Base-by-base conservation (phyloP, 176 grass and related monocot species). In the Urochloa ruziziensis region DNA sequence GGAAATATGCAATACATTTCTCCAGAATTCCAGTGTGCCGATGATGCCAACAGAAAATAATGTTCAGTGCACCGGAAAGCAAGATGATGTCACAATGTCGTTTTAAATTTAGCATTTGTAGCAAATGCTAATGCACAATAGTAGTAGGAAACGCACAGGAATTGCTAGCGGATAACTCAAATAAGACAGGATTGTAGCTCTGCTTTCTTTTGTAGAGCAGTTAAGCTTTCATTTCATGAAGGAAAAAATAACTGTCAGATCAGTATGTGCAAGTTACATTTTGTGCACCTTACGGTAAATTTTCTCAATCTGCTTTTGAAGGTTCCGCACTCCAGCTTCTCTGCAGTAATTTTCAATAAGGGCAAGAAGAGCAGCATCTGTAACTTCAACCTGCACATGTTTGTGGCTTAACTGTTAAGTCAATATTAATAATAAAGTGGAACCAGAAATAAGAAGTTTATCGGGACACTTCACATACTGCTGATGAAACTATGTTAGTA, bases 241-340 rank as follows among this genome's bases (percentile, higher is more conserved):
- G 57, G 8, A 65, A 76, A 32, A 85, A 39, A 35, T 18, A 63
- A 61, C 2, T 77, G 67, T 67, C 61, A 88, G 19, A 78, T 85
- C 23, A 85, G 84, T 70, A 74, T 51, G 66, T 21, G 59, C 24
- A 88, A 77, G 40, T 75, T 73, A n/a, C n/a, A 19, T 27, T 63
- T 75, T 35, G 47, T 53, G 13, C 69, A 99, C 96, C 96, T 99
- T 99, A 51, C 96, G 89, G 83, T 99, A 99, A 88, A 99, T 99
- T 82, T 94, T 99, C 88, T 99, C 93, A 75, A 99, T 96, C 67
- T 96, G 91, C 67, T 96, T 99, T 90, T 99, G 93, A 88, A 99
- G 93, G 63, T 99, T 99, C 60, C 96, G 91, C 37, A 99, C 96
- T 63, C 96, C 96, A 77, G 96, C 93, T 99, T 99, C 96, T 86